These are phyloP conservation scores for Phytophthora cryptogea DNA, from an alignment of 352 stramenopile genomes.

Conservation along the genomic window DNA sequence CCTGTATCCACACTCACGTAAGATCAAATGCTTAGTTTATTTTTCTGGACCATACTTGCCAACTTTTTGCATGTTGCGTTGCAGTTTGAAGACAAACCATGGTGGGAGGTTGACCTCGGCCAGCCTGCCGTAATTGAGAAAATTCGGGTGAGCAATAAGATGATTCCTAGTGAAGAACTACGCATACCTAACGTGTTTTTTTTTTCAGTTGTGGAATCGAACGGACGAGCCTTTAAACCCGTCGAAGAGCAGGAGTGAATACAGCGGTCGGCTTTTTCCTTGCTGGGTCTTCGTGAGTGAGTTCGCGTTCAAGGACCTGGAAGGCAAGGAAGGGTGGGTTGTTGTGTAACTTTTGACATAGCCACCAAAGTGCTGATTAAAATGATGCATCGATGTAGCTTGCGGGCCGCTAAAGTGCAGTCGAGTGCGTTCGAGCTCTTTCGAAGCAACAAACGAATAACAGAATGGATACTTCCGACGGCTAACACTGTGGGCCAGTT, in stretches of 20 bases:
- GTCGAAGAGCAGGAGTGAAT: constrained; percentile 75
- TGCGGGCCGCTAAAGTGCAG: constrained; percentile 85
- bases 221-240: constrained; percentile 87
- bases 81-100: constrained; percentile 89
- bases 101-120: constrained; percentile 93
- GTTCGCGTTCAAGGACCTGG: constrained; percentile 80
- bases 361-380: no score
- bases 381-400: constrained; percentile 22
- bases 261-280: constrained; percentile 84
- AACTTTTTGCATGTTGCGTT: not conserved
- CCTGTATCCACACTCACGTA: constrained; percentile 91
- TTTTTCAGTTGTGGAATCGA: constrained; percentile 90
- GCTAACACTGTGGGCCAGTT: constrained; percentile 83
- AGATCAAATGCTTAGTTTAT: not conserved
- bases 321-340: constrained; percentile 74
- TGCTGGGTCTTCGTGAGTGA: constrained; percentile 94
- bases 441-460: constrained; percentile 73
- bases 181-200: constrained; percentile 49
- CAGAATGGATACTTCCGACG: constrained; percentile 87
- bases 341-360: not conserved
- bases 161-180: not conserved
- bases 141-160: constrained; percentile 51
- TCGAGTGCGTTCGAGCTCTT: constrained; percentile 85
- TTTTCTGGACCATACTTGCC: not conserved
- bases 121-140: constrained; percentile 78